Evolutionary conservation across 768 basidiomycete genomes (phyloP).

Genomic region (Trametes cingulata): DNA sequence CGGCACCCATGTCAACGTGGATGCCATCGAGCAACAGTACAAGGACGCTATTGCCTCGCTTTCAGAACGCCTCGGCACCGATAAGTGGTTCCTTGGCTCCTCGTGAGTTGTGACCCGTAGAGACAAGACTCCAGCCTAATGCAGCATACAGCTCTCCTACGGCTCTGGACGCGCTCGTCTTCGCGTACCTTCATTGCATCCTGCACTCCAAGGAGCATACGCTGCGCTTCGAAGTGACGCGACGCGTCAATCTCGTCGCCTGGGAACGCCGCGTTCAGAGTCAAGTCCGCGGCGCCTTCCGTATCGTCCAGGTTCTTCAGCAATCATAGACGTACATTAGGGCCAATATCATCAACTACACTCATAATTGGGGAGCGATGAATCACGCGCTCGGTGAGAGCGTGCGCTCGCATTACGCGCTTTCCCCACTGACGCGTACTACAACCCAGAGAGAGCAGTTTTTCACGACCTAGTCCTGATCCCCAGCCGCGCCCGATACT

Average conservation of each 20-base stretch:
- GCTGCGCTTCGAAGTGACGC: slow-evolving; percentile 64
- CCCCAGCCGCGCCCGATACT: too few relatives aligned
- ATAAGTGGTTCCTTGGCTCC: slow-evolving; percentile 82
- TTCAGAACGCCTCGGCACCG: slow-evolving; percentile 71
- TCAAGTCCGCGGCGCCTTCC: slow-evolving; percentile 57
- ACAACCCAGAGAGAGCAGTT: too few relatives aligned
- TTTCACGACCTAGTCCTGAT: too few relatives aligned
- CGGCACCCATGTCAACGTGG: slow-evolving; percentile 55
- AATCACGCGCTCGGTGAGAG: too few relatives aligned
- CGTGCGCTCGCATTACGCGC: too few relatives aligned
- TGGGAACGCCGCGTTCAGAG: slow-evolving; percentile 76
- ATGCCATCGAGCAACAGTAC: slow-evolving; percentile 57
- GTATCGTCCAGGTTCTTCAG: not conserved
- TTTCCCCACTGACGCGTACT: too few relatives aligned
- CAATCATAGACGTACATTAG: not conserved
- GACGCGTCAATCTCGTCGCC: slow-evolving; percentile 73
- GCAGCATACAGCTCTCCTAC: slow-evolving; percentile 61
- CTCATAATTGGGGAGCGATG: too few relatives aligned
- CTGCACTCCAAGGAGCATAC: slow-evolving; percentile 43
- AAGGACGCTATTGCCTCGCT: slow-evolving; percentile 71
- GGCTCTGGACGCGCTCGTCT: slow-evolving; percentile 76
- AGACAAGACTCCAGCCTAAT: not conserved
- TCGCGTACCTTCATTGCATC: slow-evolving; percentile 77
- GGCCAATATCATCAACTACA: too few relatives aligned
- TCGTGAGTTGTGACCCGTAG: slow-evolving; percentile 42